Base-by-base conservation (phyloP, 1,139 yeast species). In the Citeromyces hawaiiensis region DNA sequence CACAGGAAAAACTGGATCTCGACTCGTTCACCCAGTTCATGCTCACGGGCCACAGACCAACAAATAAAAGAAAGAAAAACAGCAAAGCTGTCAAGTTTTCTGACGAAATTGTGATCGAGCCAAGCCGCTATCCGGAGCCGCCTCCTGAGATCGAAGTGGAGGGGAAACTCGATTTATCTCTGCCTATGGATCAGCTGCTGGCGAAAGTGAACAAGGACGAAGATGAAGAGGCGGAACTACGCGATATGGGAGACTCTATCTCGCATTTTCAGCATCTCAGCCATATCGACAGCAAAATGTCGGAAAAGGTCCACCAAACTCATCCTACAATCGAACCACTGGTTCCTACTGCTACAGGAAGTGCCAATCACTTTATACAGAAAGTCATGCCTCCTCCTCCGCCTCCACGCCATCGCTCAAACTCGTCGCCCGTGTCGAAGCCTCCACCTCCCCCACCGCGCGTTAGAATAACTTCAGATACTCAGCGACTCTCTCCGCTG, bases 21-120 rank as follows among this genome's bases (percentile, higher is more conserved):
- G 91, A 82, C 50, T 72, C 83, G 31, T 82, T 82, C 52, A 79
- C 91, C 2, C 80, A 79, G 46, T 75, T 82, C 51, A 63, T 82
- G 53, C 60, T 82, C 42, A 82, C 93, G 0, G 93, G 93, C 2
- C 74, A 78, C 49, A 61, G 80, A 37, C 83, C 83, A 11, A 66
- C 59, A 27, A 70, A 63, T 7, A 46, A 53, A 37, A 54, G 51
- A 44, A 56, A 52, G 48, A 45, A 48, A 35, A 67, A 66, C 45
- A 54, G 61, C 35, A 81, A 80, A 51, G 70, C 74, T 39, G 91
- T 82, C 38, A 76, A 80, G 51, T 82, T 82, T 50, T 72, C 83
- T 10, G 88, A 81, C 48, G 75, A 78, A 46, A 57, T 76, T 3
- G 72, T 38, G 16, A 38, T 36, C 14, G 34, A 30, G 13, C 34